Base-by-base conservation (phyloP, 2,329 filamentous ascomycete genomes). In the Ceratocystis destructans region DNA sequence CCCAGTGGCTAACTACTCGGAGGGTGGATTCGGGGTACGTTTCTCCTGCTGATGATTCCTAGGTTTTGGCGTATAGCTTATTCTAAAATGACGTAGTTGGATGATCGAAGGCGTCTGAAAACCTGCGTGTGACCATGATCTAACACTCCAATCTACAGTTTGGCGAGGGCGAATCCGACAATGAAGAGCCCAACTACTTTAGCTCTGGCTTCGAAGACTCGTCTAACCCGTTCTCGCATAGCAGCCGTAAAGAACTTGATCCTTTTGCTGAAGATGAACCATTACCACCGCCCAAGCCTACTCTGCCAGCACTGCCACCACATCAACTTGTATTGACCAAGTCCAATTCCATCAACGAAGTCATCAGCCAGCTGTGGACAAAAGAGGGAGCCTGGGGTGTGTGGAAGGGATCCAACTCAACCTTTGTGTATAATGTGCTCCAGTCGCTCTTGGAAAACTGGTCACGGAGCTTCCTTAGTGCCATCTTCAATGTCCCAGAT, bases 381-480 rank as follows among this genome's bases (percentile, higher is more conserved):
- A 93, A 88, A 71, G 93, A 96, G 73, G 90, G 91, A 45, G 87
- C 87, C 0, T 92, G 91, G 81, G 94, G 94, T 3, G 86, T 96
- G 4, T 99, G 93, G 92, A 96, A 96, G 75, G 86, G 87, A 7
- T 90, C 91, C 46, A 97, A 97, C 73, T 85, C 89, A 15, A 95
- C 91, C 1, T 99, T 97, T 72, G 80, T 97, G 62, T 96, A 97
- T 76, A 89, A 87, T 0, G 84, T 96, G 61, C 80, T 97, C 20
- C 84, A 92, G 69, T 90, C 90, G 10, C 87, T 95, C 6, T 78
- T 96, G 37, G 94, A 97, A 74, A 92, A 90, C 71, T 99, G 95
- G 86, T 89, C 92, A 8, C 84, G 91, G 71, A 94, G 90, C 72
- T 82, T 96, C 64, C 80, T 97, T n/a, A 90, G 90, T 57, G 93